Base-by-base conservation (phyloP, 352 stramenopile genomes). In the Phytophthora colocasiae region DNA sequence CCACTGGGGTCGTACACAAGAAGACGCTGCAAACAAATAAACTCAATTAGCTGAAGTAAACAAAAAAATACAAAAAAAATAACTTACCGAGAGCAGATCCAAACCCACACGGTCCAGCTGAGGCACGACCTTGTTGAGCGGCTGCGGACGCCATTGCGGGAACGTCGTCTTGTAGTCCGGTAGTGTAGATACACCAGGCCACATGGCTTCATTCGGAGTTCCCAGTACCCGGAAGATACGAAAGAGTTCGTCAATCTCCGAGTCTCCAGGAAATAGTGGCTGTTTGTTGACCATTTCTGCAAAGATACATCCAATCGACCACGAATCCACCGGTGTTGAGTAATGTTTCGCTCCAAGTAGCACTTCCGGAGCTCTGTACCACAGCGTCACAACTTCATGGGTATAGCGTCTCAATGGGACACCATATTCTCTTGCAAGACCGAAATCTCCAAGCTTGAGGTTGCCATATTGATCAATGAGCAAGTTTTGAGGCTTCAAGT, bases 181-280 rank as follows among this genome's bases (percentile, higher is more conserved):
- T 36, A 99, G 76, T 19, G 86, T 87, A 9, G 96, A 99, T 1
- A 99, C 97, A 32, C 97, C 97, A 4, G 96, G 96, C 98, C 98
- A 99, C 17, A 95, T 80, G 34, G 87, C 69, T 72, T 99, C 98
- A 56, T 96, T 97, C 0, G 98, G 98, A 9, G 98, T 99, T 26
- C 98, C 98, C 6, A 99, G 73, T 29, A 98, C 92, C 12, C 85
- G 81, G 76, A 99, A 99, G 58, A 99, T 99, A 45, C 98, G 98
- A 77, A 98, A 99, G 26, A 99, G 80, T 71, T 99, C 95, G 73
- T 99, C 97, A 73, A 99, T 99, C 79, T 99, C 98, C 24, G 95
- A 99, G 71, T 99, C 96, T 14, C 96, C 96, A 6, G 89, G 88
- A 58, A 96, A 96, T 6, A 97, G 66, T 24, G 88, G 88, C 71